Base-by-base conservation (phyloP, 805 yeast genomes). In the Wickerhamiella shivajii region DNA sequence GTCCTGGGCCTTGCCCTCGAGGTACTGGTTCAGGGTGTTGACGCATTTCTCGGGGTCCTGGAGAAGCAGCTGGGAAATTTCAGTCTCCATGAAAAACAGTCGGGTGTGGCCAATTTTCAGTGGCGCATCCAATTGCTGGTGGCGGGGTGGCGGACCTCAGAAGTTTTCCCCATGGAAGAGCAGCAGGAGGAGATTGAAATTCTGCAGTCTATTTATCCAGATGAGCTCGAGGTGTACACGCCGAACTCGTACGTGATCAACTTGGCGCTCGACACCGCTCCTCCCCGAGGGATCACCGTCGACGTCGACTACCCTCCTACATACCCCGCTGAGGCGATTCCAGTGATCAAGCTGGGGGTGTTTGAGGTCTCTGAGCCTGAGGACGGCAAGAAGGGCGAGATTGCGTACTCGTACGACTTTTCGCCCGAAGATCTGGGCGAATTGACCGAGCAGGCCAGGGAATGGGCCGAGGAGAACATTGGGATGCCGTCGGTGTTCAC, bases 401-500 rank as follows among this genome's bases (percentile, higher is more conserved):
- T 51, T 12, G 51, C 51, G 7, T 54, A 48, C 16, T 39, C 35
- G 5, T 63, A 63, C 39, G 61, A 69, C 4, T 67, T 80, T 40
- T 67, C 63, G 2, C 50, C 52, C 19, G 57, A 36, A 3, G 64
- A 59, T 35, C 35, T 53, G 25, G 39, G 26, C 3, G 26, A 27
- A 13, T 44, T 60, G 20, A 24, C 26, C 10, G 26, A 24, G 18
- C 36, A 38, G 24, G 51, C 54, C 21, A 31, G 38, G 14, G 56
- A 52, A 30, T 42, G 43, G 20, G 90, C 90, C 2, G 75, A 74
- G 39, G 72, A 77, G 49, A 76, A 80, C 47, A 39, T 85, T 1
- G 98, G 98, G 1, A 77, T 87, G 67, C 93, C 95, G n/a, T 74
- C 84, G 43, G 67, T 87, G 5, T 90, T 85, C 56, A 71, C 94